These are phyloP conservation scores for Podospora comata DNA, from an alignment of 495 filamentous ascomycete species.

Conservation along the genomic window DNA sequence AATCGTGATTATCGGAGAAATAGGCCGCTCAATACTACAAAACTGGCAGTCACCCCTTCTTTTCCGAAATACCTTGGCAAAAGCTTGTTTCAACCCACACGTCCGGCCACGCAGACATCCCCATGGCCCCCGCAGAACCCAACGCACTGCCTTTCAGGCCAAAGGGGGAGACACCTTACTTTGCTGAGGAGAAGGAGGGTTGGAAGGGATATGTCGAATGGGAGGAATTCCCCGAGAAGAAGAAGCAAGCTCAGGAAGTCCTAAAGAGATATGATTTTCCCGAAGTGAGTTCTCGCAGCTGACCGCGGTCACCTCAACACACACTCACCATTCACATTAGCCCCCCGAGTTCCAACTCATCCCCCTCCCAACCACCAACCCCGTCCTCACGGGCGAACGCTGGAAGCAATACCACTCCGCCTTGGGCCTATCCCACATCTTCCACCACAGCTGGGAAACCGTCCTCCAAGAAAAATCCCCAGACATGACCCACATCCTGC, in stretches of 20 bases:
- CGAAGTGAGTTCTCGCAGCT: slow-evolving; percentile 7
- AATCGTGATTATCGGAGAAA: background rate
- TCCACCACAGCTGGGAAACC: slow-evolving; percentile 55
- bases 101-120: background rate
- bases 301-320: background rate
- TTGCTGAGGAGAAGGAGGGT: slow-evolving; percentile 26
- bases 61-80: background rate
- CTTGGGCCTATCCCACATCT: slow-evolving; percentile 47
- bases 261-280: slow-evolving; percentile 56
- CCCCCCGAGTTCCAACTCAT: slow-evolving; percentile 59
- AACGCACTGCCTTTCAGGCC: slow-evolving; percentile 23
- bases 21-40: background rate
- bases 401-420: slow-evolving; percentile 67
- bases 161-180: slow-evolving; percentile 22
- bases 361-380: slow-evolving; percentile 60
- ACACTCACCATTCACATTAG: slow-evolving; percentile 4
- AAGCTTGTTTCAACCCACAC: background rate
- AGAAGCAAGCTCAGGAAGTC: slow-evolving; percentile 53
- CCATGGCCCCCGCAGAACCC: slow-evolving; percentile 24
- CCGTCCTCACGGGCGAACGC: slow-evolving; percentile 56
- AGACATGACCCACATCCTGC: slow-evolving; percentile 65
- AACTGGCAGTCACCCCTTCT: background rate
- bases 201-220: slow-evolving; percentile 58
- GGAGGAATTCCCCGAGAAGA: slow-evolving; percentile 67
- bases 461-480: slow-evolving; percentile 59